A percentile compares a stretch with the other conserved stretches of the same genome.
Conservation (phyloP, 176 grass and related monocot species). For the Chrysopogon serrulatus region DNA sequence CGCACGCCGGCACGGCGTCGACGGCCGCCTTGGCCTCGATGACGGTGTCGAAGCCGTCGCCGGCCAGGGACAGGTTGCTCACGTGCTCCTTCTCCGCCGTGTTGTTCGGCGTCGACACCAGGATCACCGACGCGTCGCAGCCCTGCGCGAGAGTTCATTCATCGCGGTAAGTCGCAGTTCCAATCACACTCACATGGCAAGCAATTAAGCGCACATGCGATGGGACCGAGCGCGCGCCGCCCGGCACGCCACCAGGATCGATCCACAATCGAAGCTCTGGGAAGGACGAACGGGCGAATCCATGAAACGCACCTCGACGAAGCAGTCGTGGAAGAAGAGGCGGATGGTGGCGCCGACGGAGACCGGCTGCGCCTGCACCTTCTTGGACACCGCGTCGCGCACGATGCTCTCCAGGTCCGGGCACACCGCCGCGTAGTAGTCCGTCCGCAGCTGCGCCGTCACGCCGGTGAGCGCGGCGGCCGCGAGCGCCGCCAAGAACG, state of each 20-base stretch:
- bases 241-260: too few species aligned
- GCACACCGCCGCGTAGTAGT: slow-evolving; percentile 69
- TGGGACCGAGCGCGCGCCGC: too few species aligned
- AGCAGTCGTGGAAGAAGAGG: slow-evolving; percentile 97
- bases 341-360: slow-evolving; percentile 69
- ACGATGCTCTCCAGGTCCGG: slow-evolving; percentile 75
- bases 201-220: background rate
- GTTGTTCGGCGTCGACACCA: slow-evolving; percentile 67
- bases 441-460: slow-evolving; percentile 41
- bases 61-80: slow-evolving; percentile 77
- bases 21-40: slow-evolving; percentile 87
- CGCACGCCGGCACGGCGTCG: slow-evolving; percentile 64
- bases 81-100: slow-evolving; percentile 91
- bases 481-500: background rate
- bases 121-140: slow-evolving; percentile 80
- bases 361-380: slow-evolving; percentile 49
- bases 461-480: background rate
- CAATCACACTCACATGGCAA: background rate
- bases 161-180: background rate
- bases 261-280: too few species aligned
- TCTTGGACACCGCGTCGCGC: slow-evolving; percentile 50
- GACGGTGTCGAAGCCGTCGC: slow-evolving; percentile 94
- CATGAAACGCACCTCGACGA: slow-evolving; percentile 60
- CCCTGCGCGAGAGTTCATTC: slow-evolving; percentile 29
- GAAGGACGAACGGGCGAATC: too few species aligned